Base-by-base conservation (phyloP, 2,329 filamentous ascomycete genomes). In the Septoria petroselini region DNA sequence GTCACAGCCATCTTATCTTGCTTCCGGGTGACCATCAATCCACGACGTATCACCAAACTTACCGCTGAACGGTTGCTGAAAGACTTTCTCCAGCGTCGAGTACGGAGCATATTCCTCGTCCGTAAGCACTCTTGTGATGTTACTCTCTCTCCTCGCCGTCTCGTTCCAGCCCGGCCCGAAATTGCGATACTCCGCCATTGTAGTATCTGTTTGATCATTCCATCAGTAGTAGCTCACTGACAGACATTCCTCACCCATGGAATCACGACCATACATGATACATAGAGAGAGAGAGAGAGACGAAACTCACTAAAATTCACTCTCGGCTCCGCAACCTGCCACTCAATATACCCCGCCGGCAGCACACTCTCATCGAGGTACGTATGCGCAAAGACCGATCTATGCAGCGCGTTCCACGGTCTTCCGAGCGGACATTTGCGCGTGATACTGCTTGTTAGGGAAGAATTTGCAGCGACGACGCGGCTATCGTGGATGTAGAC, bases 381-480 rank as follows among this genome's bases (percentile, higher is more conserved):
- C 1, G 70, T 74, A 8, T 75, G 65, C 45, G 77, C 75, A 55
- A 82, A 83, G 52, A 84, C 71, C 27, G 76, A 79, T 15, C 77
- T 73, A 54, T 83, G 79, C 37, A 71, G 66, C 0, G 74, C 70
- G 59, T 85, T 84, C 71, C 82, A 84, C 0, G 81, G 81, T n/a
- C 82, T 67, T 1, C 82, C 82, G 0, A 84, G 72, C 0, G 80
- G 70, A 60, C 81, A 84, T 55, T 71, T 68, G 0, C 74, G 75
- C 12, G 58, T 55, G 46, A 74, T 71, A 0, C 62, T 57, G n/a
- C n/a, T n/a, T n/a, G n/a, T n/a, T 1, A 74, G 60, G 8, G 71
- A 72, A 2, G 61, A 31, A 60, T 86, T 86, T 18, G 79, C 77
- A 1, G 79, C 78, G 0, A 71, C 65, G 3, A 84, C 71, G 2